Conservation (phyloP, 192 early-diverging fungal species). For the Lunasporangiospora selenospora region DNA sequence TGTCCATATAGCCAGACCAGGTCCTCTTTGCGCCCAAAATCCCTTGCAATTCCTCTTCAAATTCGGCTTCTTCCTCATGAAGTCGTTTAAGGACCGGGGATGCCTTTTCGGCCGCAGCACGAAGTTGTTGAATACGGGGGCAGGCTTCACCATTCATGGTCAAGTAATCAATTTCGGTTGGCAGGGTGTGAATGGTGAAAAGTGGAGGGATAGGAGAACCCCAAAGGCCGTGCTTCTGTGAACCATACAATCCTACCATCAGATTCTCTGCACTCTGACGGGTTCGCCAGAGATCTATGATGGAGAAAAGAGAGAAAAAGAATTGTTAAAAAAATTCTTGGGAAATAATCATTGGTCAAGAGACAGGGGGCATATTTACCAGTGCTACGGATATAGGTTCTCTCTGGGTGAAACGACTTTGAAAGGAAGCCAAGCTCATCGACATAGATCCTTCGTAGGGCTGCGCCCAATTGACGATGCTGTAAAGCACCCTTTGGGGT, state of each 20-base stretch:
- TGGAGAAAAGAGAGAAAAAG: not conserved
- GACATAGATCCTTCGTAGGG: conserved; percentile 37
- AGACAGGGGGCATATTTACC: conserved; percentile 3
- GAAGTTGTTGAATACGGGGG: conserved; percentile 21
- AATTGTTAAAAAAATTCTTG: not conserved
- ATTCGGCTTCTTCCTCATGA: conserved; percentile 9
- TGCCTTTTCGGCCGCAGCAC: conserved; percentile 1
- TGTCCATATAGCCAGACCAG: conserved; percentile 44
- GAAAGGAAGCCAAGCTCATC: conserved; percentile 23
- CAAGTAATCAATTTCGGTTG: conserved; percentile 33
- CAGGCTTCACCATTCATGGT: conserved; percentile 30
- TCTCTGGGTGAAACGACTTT: conserved; percentile 11
- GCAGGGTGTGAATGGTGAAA: conserved; percentile 27
- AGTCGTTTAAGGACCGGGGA: conserved; percentile 23
- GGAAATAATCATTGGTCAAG: not conserved
- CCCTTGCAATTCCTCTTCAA: conserved; percentile 11
- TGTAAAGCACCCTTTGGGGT: conserved; percentile 41
- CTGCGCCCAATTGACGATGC: conserved; percentile 40
- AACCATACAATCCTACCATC: conserved; percentile 42
- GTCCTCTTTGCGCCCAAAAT: conserved; percentile 16
- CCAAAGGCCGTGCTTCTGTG: not conserved
- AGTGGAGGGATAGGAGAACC: no score
- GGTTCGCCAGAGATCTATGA: conserved; percentile 38
- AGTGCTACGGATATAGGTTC: conserved; percentile 32
- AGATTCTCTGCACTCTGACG: conserved; percentile 42